Conservation (phyloP, 257 asterid genomes). For the Eucommia ulmoides region DNA sequence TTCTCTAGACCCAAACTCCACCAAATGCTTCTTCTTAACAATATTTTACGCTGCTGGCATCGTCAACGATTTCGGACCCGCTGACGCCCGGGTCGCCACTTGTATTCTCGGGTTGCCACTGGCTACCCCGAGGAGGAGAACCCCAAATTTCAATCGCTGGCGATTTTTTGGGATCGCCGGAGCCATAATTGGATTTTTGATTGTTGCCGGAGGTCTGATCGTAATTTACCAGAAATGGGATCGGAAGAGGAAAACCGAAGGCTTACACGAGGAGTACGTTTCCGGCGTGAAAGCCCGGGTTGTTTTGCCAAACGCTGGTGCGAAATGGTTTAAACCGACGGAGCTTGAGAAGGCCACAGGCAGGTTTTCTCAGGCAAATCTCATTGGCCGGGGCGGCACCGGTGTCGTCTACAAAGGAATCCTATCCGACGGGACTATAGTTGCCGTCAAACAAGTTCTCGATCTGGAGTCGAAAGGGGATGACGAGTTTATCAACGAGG, state of each 20-base stretch:
- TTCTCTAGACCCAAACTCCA: slow-evolving; percentile 29
- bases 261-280: slow-evolving; percentile 29
- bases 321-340: slow-evolving; percentile 32
- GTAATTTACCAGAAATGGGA: slow-evolving; percentile 25
- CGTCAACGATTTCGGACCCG: slow-evolving; percentile 37
- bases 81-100: slow-evolving; percentile 33
- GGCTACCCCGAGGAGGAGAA: slow-evolving; percentile 6
- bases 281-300: slow-evolving; percentile 25
- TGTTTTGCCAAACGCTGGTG: slow-evolving; percentile 38
- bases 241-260: slow-evolving; percentile 17
- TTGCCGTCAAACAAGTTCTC: slow-evolving; percentile 41
- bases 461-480: slow-evolving; percentile 32
- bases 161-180: slow-evolving; percentile 27
- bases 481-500: slow-evolving; percentile 48
- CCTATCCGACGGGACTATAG: slow-evolving; percentile 27
- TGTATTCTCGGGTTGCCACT: slow-evolving; percentile 41
- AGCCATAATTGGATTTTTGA: slow-evolving; percentile 18
- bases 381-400: slow-evolving; percentile 43
- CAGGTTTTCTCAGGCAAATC: slow-evolving; percentile 30
- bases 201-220: slow-evolving; percentile 9
- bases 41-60: slow-evolving; percentile 41
- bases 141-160: neutral
- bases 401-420: slow-evolving; percentile 44
- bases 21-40: slow-evolving; percentile 41
- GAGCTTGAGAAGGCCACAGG: slow-evolving; percentile 43